Percentiles rank a stretch among this genome's conserved stretches.
Evolutionary conservation across 352 stramenopile species (phyloP).

Genomic region (Pythium apleroticum): DNA sequence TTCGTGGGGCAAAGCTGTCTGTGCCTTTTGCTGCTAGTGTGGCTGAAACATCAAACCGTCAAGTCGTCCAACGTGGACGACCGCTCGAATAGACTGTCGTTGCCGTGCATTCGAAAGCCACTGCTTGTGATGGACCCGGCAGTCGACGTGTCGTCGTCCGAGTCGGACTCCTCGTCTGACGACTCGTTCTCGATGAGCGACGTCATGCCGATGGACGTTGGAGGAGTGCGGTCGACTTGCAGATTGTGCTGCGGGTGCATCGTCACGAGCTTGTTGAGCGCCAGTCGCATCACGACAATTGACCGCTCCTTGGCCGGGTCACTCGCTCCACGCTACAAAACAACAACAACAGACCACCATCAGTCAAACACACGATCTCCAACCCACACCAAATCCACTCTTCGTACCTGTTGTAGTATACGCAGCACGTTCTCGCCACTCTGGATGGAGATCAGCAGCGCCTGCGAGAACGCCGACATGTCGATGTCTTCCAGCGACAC

Average conservation of each 20-base stretch:
- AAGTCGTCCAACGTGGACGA: constrained; percentile 54
- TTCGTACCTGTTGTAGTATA: constrained; percentile 61
- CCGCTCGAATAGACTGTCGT: constrained; percentile 36
- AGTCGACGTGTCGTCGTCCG: constrained; percentile 28
- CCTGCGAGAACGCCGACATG: constrained; percentile 75
- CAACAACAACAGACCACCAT: no score
- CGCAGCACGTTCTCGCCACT: constrained; percentile 80
- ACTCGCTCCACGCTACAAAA: constrained; percentile 46
- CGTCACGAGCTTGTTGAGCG: constrained; percentile 74
- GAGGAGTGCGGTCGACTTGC: constrained; percentile 38
- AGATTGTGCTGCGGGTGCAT: constrained; percentile 79
- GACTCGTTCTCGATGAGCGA: constrained; percentile 30
- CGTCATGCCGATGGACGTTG: constrained; percentile 25
- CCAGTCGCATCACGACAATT: constrained; percentile 67
- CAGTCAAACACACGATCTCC: no score
- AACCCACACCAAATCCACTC: no score
- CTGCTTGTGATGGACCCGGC: constrained; percentile 18
- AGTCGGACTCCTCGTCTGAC: constrained; percentile 27
- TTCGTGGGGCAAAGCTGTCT: constrained; percentile 12
- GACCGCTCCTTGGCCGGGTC: constrained; percentile 58
- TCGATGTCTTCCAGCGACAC: constrained; percentile 70
- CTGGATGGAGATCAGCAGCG: constrained; percentile 80
- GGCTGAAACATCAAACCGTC: constrained; percentile 34
- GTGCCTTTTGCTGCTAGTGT: neutral
- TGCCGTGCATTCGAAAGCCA: constrained; percentile 19